Conservation (phyloP, 352 stramenopile genomes). For the Pythium grandisporangium region DNA sequence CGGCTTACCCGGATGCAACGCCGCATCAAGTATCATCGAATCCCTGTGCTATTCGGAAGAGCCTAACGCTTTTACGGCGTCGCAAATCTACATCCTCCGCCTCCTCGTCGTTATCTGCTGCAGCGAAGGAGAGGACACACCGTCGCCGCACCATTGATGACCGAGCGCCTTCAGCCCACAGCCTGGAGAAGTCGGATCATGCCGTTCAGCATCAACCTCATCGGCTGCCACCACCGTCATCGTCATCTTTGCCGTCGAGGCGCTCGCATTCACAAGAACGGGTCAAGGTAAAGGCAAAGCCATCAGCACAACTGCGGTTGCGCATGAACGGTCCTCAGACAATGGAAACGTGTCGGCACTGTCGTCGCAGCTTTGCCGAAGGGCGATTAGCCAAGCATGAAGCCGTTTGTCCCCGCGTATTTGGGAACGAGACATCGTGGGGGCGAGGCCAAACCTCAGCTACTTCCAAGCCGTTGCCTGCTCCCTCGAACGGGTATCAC, state of each 20-base stretch:
- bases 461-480: conserved; percentile 5
- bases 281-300: conserved; percentile 8
- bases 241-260: no score
- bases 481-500: no score
- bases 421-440: conserved; percentile 68
- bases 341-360: conserved; percentile 71
- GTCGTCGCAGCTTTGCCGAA: conserved; percentile 68
- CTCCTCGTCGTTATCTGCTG: no score
- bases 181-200: neutral
- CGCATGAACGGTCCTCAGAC: no score
- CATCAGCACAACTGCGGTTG: conserved; percentile 4
- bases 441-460: conserved; percentile 24
- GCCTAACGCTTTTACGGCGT: conserved; percentile 6
- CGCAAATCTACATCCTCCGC: no score
- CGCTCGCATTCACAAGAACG: neutral
- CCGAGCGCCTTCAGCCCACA: neutral
- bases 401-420: conserved; percentile 67
- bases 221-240: conserved; percentile 1
- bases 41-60: conserved; percentile 17
- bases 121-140: no score
- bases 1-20: conserved; percentile 43
- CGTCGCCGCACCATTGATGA: neutral
- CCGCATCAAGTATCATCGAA: conserved; percentile 17
- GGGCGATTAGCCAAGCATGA: conserved; percentile 76
- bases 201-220: neutral